Percentiles rank a stretch among this genome's conserved stretches.
phyloP scores from a whole-genome alignment of 2,329 filamentous ascomycete genomes.

The Neospermospora avenae region DNA sequence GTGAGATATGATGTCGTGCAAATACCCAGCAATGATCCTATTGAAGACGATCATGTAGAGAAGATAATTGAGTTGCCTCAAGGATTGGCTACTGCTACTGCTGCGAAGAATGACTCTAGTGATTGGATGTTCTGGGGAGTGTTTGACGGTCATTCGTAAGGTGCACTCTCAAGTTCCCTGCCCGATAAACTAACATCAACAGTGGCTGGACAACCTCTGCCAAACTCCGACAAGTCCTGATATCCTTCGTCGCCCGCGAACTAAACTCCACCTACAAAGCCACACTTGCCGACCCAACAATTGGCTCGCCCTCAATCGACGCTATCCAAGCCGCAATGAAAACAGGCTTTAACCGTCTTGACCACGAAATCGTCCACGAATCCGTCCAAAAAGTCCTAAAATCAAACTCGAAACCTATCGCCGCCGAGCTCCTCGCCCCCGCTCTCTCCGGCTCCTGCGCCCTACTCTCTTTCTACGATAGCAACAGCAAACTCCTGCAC shows the following conservation, averaged over 20 bases:
- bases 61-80: conserved; percentile 91
- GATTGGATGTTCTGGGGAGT: conserved; percentile 99
- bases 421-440: conserved; percentile 86
- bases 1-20: conserved; percentile 94
- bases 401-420: conserved; percentile 82
- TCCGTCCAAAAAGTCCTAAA: conserved; percentile 90
- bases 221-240: conserved; percentile 87
- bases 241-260: conserved; percentile 88
- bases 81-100: conserved; percentile 42
- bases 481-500: conserved; percentile 77
- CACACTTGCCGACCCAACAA: conserved; percentile 53
- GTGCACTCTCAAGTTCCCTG: conserved; percentile 24
- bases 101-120: conserved; percentile 49
- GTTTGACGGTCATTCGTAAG: conserved; percentile 92
- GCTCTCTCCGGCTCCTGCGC: conserved; percentile 97
- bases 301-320: conserved; percentile 66
- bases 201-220: conserved; percentile 98
- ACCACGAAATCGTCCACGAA: conserved; percentile 91
- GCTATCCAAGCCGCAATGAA: conserved; percentile 91
- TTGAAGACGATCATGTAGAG: conserved; percentile 97
- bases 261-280: conserved; percentile 89
- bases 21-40: conserved; percentile 92
- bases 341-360: conserved; percentile 80
- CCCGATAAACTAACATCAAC: conserved; percentile 26
- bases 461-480: conserved; percentile 94